phyloP scores from a whole-genome alignment of 768 basidiomycete genomes.

The Kwoniella dejecticola region DNA sequence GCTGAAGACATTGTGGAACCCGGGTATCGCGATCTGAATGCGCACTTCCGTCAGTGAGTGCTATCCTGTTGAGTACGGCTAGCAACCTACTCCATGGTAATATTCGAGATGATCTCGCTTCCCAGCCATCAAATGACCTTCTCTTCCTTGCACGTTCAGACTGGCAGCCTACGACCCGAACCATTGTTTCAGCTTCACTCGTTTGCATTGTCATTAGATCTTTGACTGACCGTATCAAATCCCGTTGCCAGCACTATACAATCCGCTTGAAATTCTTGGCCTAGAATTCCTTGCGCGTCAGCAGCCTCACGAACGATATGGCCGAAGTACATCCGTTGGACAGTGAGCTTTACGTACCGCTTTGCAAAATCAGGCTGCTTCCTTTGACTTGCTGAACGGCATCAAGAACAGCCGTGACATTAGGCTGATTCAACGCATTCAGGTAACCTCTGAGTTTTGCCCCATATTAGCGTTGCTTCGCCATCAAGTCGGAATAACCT shows the following conservation, averaged over 20 bases:
- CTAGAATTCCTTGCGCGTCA: too few species aligned
- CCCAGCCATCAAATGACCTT: not conserved
- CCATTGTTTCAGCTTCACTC: not conserved
- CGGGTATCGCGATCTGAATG: not conserved
- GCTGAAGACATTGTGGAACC: conserved; percentile 1
- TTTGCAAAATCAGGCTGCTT: too few species aligned
- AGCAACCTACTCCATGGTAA: not conserved
- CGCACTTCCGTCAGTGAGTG: not conserved
- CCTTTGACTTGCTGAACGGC: too few species aligned
- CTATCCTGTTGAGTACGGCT: not conserved
- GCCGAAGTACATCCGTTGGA: too few species aligned
- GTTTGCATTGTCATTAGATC: not conserved
- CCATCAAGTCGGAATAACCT: too few species aligned
- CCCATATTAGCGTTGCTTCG: too few species aligned
- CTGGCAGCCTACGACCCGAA: not conserved
- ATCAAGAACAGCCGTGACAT: too few species aligned
- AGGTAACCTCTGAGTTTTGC: too few species aligned
- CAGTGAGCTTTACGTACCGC: too few species aligned
- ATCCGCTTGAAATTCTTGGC: not conserved
- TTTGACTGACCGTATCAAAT: not conserved
- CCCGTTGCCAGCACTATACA: conserved; percentile 1
- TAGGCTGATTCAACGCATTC: too few species aligned
- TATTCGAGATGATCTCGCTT: not conserved
- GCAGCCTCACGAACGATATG: too few species aligned
- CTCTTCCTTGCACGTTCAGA: not conserved